phyloP scores from a whole-genome alignment of 495 filamentous ascomycete genomes.

The Penicilliopsis zonata region DNA sequence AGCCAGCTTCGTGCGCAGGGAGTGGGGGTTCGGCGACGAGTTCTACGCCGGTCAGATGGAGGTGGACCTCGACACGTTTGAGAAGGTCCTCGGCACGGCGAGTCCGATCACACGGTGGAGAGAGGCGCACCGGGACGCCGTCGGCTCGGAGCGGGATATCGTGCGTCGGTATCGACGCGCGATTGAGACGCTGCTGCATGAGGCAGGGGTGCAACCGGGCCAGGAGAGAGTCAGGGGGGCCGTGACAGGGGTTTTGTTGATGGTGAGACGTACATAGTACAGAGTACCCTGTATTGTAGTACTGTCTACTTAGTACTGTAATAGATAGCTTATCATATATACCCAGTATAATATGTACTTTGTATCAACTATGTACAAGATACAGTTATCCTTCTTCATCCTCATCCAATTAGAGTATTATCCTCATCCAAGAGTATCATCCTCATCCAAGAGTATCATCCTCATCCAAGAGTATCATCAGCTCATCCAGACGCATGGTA shows the following conservation, averaged over 20 bases:
- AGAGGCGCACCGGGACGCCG: constrained; percentile 26
- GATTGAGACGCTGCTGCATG: constrained; percentile 11
- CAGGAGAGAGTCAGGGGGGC: constrained; percentile 7
- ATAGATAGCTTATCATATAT: too few species aligned
- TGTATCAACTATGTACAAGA: too few species aligned
- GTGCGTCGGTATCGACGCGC: constrained; percentile 9
- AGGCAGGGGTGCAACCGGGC: constrained; percentile 11
- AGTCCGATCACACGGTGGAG: constrained; percentile 39
- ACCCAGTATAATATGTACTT: too few species aligned
- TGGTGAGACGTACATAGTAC: too few species aligned
- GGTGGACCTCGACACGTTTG: constrained; percentile 16
- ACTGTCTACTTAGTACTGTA: too few species aligned
- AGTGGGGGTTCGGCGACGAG: constrained; percentile 21
- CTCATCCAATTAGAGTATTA: too few species aligned
- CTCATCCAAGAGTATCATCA: not conserved
- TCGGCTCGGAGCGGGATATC: constrained; percentile 15
- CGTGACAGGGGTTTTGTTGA: constrained; percentile 6
- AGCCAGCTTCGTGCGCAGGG: constrained; percentile 22
- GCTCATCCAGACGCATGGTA: not conserved
- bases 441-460: too few species aligned
- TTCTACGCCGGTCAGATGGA: constrained; percentile 11
- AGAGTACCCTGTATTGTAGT: too few species aligned
- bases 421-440: too few species aligned
- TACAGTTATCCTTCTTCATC: too few species aligned
- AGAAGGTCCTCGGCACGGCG: constrained; percentile 20